Evolutionary conservation across 495 filamentous ascomycete genomes (phyloP), one percentile per base, ranked within the genome.

Genomic region (Penicillium egyptiacum): DNA sequence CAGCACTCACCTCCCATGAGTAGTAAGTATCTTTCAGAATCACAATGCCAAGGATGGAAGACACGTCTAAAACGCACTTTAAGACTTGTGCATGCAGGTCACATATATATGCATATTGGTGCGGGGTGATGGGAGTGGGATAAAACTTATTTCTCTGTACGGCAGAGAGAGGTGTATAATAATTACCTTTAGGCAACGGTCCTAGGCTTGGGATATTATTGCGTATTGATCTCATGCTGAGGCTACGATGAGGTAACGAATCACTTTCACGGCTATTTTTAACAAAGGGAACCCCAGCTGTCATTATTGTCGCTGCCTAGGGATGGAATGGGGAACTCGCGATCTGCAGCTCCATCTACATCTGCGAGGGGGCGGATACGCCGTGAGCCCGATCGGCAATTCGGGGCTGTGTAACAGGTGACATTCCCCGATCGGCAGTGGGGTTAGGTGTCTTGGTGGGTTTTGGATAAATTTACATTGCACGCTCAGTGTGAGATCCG

Each of bases 301-400:
- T 39, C 37, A 39, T 41, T 41, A 23, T 28, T 35, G 12, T 12
- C 16, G 8, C 2, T 33, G 51, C 26, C 52, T 37, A 30, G 41
- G 41, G 22, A 40, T 23, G 19, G 22, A 9, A 41, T 41, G 35
- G 10, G 8, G 28, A 17, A 33, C 40, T 53, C 28, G 19, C 25
- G 52, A 45, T 25, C 25, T 31, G 37, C 28, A 14, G n/a, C n/a
- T n/a, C n/a, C n/a, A n/a, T 12, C 20, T 45, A 9, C 20, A 28
- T 52, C 33, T 52, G 33, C 37, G 50, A 52, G 50, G 52, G 40
- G 41, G 28, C 35, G 33, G 8, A 31, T 26, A 23, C 40, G 7
- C 26, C n/a, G 20, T 41, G 37, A 25, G 17, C 25, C 5, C 23
- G 51, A 54, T 46, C 52, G 42, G 31, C 52, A 28, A 28, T 8